Percentiles rank a stretch among this genome's conserved stretches.
Evolutionary conservation across 805 yeast species (phyloP).

Genomic region (Torulaspora maleeae): DNA sequence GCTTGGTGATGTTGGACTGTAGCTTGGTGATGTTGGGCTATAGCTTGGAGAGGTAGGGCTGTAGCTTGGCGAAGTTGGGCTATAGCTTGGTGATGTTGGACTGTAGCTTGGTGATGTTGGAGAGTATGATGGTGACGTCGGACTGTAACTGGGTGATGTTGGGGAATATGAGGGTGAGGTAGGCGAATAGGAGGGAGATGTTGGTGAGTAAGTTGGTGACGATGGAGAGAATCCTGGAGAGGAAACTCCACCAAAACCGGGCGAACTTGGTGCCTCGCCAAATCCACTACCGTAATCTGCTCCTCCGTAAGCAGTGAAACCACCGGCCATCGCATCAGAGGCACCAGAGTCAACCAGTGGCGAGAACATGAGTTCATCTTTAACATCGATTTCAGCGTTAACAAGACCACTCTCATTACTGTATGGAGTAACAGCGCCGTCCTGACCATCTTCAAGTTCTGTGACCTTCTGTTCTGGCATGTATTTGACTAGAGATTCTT

Average conservation of each 20-base stretch:
- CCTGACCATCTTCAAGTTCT: slow-evolving; percentile 44
- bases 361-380: slow-evolving; percentile 81
- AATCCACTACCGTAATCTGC: slow-evolving; percentile 57
- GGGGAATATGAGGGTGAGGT: slow-evolving; percentile 76
- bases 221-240: slow-evolving; percentile 71
- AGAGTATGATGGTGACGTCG: slow-evolving; percentile 65
- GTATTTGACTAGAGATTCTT: slow-evolving; percentile 62
- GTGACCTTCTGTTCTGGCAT: slow-evolving; percentile 42
- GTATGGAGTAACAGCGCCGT: slow-evolving; percentile 91
- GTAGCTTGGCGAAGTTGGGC: slow-evolving; percentile 47
- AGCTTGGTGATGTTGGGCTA: slow-evolving; percentile 57
- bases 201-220: slow-evolving; percentile 74
- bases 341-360: slow-evolving; percentile 87
- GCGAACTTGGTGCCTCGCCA: slow-evolving; percentile 55
- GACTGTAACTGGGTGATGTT: slow-evolving; percentile 77
- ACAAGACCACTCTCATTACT: slow-evolving; percentile 57
- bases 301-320: slow-evolving; percentile 86
- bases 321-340: slow-evolving; percentile 68
- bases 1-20: slow-evolving; percentile 45
- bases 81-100: slow-evolving; percentile 53
- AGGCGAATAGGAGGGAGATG: slow-evolving; percentile 77
- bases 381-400: slow-evolving; percentile 57
- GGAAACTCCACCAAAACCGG: slow-evolving; percentile 51
- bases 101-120: slow-evolving; percentile 57
- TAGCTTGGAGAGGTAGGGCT: slow-evolving; percentile 66